These are phyloP conservation scores for Onygena corvina DNA, from an alignment of 2,329 filamentous ascomycete species.

Conservation along the genomic window DNA sequence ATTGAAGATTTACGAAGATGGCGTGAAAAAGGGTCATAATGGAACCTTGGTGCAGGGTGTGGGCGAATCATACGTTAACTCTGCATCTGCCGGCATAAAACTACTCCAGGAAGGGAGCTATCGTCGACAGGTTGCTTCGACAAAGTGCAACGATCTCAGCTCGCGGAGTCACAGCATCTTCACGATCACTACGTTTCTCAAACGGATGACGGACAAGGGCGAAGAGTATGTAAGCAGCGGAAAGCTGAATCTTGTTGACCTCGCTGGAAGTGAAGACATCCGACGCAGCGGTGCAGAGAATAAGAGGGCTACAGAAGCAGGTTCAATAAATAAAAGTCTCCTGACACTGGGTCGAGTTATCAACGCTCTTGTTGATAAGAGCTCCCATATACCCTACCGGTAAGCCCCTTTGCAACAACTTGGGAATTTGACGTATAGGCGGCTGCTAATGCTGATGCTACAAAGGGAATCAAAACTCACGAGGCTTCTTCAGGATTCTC, in stretches of 20 bases:
- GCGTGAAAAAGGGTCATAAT: conserved; percentile 60
- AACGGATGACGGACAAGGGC: conserved; percentile 65
- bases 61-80: conserved; percentile 90
- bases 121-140: conserved; percentile 94
- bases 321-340: conserved; percentile 94
- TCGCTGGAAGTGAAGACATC: conserved; percentile 96
- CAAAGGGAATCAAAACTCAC: conserved; percentile 86
- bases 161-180: conserved; percentile 96
- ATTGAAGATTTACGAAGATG: conserved; percentile 89
- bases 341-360: conserved; percentile 92
- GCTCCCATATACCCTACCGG: conserved; percentile 71
- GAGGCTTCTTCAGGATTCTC: conserved; percentile 83
- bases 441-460: conserved; percentile 2
- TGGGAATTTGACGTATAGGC: background rate
- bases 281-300: conserved; percentile 95
- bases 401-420: conserved; percentile 14
- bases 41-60: conserved; percentile 84
- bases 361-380: conserved; percentile 86
- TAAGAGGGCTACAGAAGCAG: conserved; percentile 89
- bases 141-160: conserved; percentile 98
- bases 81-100: conserved; percentile 72
- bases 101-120: conserved; percentile 79
- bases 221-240: conserved; percentile 84
- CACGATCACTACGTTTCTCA: conserved; percentile 84
- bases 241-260: conserved; percentile 90